Conservation (phyloP, 495 filamentous ascomycete species). For the Polyplosphaeria fusca region DNA sequence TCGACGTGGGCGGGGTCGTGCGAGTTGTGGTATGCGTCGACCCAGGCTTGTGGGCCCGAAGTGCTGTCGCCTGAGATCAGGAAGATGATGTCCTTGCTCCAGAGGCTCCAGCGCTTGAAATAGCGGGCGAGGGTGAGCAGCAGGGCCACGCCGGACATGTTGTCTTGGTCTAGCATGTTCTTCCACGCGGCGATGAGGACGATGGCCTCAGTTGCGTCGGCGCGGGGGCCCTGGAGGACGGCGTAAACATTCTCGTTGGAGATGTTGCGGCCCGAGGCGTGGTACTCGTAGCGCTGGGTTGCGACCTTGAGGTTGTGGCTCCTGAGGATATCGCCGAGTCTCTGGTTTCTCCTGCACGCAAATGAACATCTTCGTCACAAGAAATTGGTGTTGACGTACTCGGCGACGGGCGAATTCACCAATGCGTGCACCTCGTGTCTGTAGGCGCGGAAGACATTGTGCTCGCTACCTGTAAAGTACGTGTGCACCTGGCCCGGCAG, state of each 20-base stretch:
- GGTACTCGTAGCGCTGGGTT: constrained; percentile 79
- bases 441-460: constrained; percentile 91
- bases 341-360: constrained; percentile 47
- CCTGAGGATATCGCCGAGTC: constrained; percentile 69
- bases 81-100: constrained; percentile 98
- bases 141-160: constrained; percentile 81
- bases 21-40: constrained; percentile 92
- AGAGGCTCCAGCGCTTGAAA: constrained; percentile 95
- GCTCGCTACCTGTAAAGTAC: constrained; percentile 93
- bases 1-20: constrained; percentile 65
- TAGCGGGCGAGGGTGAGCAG: constrained; percentile 85
- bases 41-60: constrained; percentile 92
- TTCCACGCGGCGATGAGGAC: constrained; percentile 86
- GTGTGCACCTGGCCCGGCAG: constrained; percentile 95
- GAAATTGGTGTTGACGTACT: too few relatives aligned
- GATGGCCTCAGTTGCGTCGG: constrained; percentile 97
- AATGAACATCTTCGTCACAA: too few relatives aligned
- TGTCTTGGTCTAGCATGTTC: constrained; percentile 75
- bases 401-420: constrained; percentile 29
- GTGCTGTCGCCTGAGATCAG: constrained; percentile 83
- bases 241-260: constrained; percentile 90
- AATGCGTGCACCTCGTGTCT: constrained; percentile 65
- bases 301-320: constrained; percentile 79
- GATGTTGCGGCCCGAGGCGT: constrained; percentile 66
- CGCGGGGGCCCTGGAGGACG: constrained; percentile 88